Evolutionary conservation across 2,329 filamentous ascomycete genomes (phyloP), one percentile per base, ranked within the genome.

Genomic region (Lithohypha guttulata): DNA sequence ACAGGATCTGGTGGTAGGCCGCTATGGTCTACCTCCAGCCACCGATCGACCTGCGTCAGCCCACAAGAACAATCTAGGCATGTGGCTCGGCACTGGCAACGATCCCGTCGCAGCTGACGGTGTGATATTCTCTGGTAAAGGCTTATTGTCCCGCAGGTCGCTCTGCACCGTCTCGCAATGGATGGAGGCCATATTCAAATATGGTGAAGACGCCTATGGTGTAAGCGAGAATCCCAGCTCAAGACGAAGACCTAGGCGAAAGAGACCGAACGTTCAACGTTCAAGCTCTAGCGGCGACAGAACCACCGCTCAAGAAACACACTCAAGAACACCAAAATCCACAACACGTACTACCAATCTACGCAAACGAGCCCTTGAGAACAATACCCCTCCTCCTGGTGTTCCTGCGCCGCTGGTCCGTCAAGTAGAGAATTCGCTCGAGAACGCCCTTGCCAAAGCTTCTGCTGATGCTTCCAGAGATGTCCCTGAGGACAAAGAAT

Each of bases 121-220:
- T 13, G 77, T 84, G 6, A 74, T 96, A 22, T 96, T 96, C 53
- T 72, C 89, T 5, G 89, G 89, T 0, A 70, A 80, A 1, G 85
- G 85, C 2, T 73, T 75, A 6, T 58, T 96, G 30, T 80, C 81
- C 9, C 71, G 77, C 39, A 70, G 70, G 13, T 89, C 84, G 0
- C 54, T 94, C 31, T 70, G 77, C 33, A 77, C 81, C 51, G 57
- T 95, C 18, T 80, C 81, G 1, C 74, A 81, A 40, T 96, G 89
- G 89, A 80, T 91, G 70, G 83, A 93, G 58, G 81, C 84, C 53
- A 70, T 95, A 2, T 93, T 91, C 58, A 78, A 70, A 20, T 84
- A 85, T 68, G 89, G 87, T 2, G 77, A 84, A 37, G 72, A 82
- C 53, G 79, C 89, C 2, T 96, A 94, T 56, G 89, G 87, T 3